These are phyloP conservation scores for Mortierella sp. DNA, from an alignment of 371 early-diverging fungal species.

Conservation along the genomic window DNA sequence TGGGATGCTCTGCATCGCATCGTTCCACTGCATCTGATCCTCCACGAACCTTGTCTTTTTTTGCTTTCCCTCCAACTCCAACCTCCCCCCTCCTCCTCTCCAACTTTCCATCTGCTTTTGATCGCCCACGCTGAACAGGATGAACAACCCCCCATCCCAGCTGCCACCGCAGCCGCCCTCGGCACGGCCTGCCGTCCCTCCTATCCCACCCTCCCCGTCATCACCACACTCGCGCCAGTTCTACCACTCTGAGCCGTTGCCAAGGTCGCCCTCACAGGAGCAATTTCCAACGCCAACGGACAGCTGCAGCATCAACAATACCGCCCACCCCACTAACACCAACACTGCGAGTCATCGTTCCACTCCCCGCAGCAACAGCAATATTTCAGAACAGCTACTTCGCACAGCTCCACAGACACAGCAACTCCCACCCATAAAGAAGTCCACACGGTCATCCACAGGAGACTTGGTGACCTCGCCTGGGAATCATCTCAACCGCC, in stretches of 20 bases:
- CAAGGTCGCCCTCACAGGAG: slow-evolving; percentile 11
- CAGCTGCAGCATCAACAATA: neutral
- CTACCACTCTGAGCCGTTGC: slow-evolving; percentile 29
- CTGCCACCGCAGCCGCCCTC: no score
- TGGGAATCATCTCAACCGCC: neutral
- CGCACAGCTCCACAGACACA: slow-evolving; percentile 2
- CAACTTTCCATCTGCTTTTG: slow-evolving; percentile 1
- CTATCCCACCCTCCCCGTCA: slow-evolving; percentile 1
- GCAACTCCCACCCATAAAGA: neutral
- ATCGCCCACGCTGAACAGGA: slow-evolving; percentile 1
- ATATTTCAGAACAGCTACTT: neutral
- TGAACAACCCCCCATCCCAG: no score
- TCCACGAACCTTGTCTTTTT: neutral
- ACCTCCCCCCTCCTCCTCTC: neutral
- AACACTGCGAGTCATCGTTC: neutral
- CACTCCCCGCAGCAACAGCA: neutral
- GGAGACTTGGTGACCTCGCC: neutral
- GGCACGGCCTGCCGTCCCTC: no score
- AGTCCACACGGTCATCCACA: slow-evolving; percentile 6
- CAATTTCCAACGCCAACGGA: neutral
- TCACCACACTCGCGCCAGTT: slow-evolving; percentile 5
- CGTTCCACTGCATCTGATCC: neutral
- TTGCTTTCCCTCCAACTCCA: slow-evolving; percentile 1
- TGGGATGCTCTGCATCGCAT: neutral
- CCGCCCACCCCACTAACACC: neutral